These are phyloP conservation scores for Penicillium simplicissimum DNA, from an alignment of 495 filamentous ascomycete genomes.

Conservation along the genomic window DNA sequence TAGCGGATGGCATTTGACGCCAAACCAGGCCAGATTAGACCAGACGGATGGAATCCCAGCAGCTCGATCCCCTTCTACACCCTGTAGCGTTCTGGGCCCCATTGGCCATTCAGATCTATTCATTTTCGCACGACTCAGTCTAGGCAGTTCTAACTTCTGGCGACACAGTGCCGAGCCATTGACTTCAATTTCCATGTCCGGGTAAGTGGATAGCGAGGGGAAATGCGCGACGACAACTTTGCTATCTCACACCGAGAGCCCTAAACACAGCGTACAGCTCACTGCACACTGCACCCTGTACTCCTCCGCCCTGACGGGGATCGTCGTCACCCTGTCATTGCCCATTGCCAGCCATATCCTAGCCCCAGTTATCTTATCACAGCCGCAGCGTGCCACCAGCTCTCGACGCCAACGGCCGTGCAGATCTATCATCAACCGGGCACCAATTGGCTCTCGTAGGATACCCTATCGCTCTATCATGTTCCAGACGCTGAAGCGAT, in stretches of 20 bases:
- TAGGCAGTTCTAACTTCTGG: conserved; percentile 5
- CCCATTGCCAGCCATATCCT: neutral
- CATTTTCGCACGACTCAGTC: neutral
- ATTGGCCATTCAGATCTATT: conserved; percentile 13
- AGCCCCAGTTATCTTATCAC: conserved; percentile 10
- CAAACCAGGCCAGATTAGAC: neutral
- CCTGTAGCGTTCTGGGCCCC: neutral
- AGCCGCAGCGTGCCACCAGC: neutral
- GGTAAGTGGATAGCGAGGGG: conserved; percentile 7
- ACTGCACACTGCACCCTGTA: too few relatives aligned
- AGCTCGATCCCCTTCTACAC: neutral
- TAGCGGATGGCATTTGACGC: conserved; percentile 1
- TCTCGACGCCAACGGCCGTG: conserved; percentile 5
- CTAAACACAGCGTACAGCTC: too few relatives aligned
- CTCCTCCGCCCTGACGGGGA: neutral
- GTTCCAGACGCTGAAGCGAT: neutral
- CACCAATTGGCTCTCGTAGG: conserved; percentile 12
- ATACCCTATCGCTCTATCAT: conserved; percentile 2
- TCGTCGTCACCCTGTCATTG: neutral
- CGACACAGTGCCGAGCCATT: neutral
- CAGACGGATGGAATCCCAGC: neutral
- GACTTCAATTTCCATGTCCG: neutral
- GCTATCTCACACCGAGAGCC: neutral
- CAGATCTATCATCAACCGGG: conserved; percentile 11
- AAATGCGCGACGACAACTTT: neutral